These are phyloP conservation scores for Wakefieldia striispora DNA, from an alignment of 768 basidiomycete genomes.

Conservation along the genomic window DNA sequence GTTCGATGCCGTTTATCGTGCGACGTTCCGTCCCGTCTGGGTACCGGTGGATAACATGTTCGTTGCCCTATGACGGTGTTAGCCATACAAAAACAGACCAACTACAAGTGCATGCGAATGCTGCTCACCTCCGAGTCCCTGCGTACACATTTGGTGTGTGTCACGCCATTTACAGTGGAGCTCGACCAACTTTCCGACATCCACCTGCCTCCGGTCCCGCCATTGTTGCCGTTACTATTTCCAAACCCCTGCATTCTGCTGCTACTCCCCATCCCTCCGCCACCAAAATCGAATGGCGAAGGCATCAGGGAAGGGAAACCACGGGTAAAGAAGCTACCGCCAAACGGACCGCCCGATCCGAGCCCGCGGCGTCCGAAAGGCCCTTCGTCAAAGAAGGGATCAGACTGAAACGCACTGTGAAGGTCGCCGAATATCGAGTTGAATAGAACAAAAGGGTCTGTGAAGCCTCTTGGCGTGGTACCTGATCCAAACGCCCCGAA, in stretches of 20 bases:
- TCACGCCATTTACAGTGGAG: conserved; percentile 64
- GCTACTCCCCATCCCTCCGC: conserved; percentile 13
- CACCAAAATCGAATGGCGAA: conserved; percentile 11
- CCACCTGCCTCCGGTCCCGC: conserved; percentile 42
- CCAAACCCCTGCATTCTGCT: conserved; percentile 12
- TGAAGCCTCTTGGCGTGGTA: conserved; percentile 40
- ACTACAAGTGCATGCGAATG: too few species aligned
- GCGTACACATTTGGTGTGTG: conserved; percentile 52
- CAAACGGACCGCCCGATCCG: conserved; percentile 9
- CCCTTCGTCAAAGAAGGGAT: conserved; percentile 35
- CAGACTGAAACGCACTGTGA: conserved; percentile 32
- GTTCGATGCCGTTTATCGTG: conserved; percentile 67
- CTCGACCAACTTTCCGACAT: conserved; percentile 56
- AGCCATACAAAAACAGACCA: too few species aligned
- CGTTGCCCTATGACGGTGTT: conserved; percentile 55
- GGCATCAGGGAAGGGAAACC: conserved; percentile 9
- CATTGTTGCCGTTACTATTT: conserved; percentile 1
- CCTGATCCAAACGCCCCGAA: conserved; percentile 18
- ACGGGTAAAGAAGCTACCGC: conserved; percentile 10
- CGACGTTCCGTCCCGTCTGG: conserved; percentile 65
- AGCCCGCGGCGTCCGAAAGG: conserved; percentile 17
- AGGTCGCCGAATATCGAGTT: conserved; percentile 64
- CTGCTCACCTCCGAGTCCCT: conserved; percentile 57
- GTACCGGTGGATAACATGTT: conserved; percentile 63
- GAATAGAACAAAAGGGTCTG: conserved; percentile 75